Evolutionary conservation across 352 stramenopile species (phyloP).

Genomic region (Globisporangium megalacanthum): DNA sequence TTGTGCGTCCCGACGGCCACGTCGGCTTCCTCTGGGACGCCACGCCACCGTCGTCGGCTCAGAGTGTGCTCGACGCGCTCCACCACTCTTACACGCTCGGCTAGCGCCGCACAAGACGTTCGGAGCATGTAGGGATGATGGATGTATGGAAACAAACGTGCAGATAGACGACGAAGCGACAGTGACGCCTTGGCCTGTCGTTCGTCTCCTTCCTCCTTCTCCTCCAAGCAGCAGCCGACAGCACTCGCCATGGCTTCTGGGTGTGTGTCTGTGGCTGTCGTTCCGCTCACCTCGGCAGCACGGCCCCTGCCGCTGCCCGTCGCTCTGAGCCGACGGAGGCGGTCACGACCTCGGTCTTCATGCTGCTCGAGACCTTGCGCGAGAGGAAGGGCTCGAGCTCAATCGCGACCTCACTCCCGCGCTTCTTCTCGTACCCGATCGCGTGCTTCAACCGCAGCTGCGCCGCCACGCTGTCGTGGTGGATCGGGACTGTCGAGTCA

Average conservation of each 20-base stretch:
- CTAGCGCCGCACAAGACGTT: background rate
- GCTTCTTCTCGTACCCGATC: slow-evolving; percentile 28
- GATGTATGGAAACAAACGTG: no score
- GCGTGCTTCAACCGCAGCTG: slow-evolving; percentile 7
- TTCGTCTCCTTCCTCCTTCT: background rate
- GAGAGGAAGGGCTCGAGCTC: slow-evolving; percentile 41
- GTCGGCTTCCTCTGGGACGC: slow-evolving; percentile 56
- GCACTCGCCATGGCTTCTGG: background rate
- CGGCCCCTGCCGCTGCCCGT: background rate
- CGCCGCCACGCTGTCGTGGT: background rate
- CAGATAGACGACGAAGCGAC: no score
- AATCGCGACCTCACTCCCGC: slow-evolving; percentile 19
- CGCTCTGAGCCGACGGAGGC: background rate
- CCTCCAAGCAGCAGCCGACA: background rate
- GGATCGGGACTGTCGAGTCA: slow-evolving; percentile 11
- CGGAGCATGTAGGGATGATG: no score
- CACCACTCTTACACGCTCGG: slow-evolving; percentile 8
- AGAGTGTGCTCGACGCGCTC: slow-evolving; percentile 7
- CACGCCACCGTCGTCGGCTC: background rate
- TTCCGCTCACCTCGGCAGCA: slow-evolving; percentile 7
- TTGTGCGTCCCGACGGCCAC: slow-evolving; percentile 81
- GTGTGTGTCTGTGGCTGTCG: no score
- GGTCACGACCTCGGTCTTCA: background rate
- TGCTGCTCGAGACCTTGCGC: slow-evolving; percentile 2
- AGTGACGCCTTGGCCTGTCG: background rate